phyloP scores from a whole-genome alignment of 1,284 basidiomycete species.

The Volvariella surrecta region DNA sequence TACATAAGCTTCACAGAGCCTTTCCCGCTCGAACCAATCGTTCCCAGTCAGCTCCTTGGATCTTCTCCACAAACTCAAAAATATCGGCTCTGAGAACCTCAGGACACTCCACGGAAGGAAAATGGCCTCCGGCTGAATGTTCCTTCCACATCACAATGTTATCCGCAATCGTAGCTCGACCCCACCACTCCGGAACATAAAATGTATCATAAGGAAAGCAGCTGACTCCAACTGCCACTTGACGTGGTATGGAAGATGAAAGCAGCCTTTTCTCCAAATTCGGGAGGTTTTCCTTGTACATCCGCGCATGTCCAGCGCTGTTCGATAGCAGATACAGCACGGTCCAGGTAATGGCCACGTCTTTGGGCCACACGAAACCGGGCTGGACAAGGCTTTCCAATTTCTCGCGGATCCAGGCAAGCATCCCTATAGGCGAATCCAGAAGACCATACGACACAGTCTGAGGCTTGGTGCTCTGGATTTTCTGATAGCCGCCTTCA shows the following conservation, averaged over 20 bases:
- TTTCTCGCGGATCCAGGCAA: slow-evolving; percentile 55
- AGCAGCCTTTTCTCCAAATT: slow-evolving; percentile 12
- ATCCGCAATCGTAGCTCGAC: slow-evolving; percentile 17
- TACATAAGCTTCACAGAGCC: no score
- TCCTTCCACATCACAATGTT: slow-evolving; percentile 23
- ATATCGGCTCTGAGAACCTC: slow-evolving; percentile 16
- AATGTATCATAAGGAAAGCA: slow-evolving; percentile 20
- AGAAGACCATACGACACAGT: slow-evolving; percentile 43
- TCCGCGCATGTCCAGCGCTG: slow-evolving; percentile 19
- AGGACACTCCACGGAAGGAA: slow-evolving; percentile 17
- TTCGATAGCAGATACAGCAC: slow-evolving; percentile 13
- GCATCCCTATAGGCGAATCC: slow-evolving; percentile 45
- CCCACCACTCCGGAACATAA: slow-evolving; percentile 23
- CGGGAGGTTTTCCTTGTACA: slow-evolving; percentile 19
- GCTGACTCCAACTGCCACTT: slow-evolving; percentile 19
- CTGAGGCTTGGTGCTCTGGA: slow-evolving; percentile 44
- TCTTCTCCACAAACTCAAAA: slow-evolving; percentile 14
- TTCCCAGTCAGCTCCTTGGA: slow-evolving; percentile 6
- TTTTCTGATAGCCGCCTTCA: slow-evolving; percentile 31
- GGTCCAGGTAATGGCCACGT: slow-evolving; percentile 28
- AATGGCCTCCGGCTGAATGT: slow-evolving; percentile 21
- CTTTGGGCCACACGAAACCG: slow-evolving; percentile 40
- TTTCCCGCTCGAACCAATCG: neutral
- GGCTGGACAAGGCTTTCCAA: slow-evolving; percentile 27
- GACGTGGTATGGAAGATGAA: slow-evolving; percentile 11